These are phyloP conservation scores for Groenewaldozyma auringiensis DNA, from an alignment of 1,139 yeast species.

Conservation along the genomic window DNA sequence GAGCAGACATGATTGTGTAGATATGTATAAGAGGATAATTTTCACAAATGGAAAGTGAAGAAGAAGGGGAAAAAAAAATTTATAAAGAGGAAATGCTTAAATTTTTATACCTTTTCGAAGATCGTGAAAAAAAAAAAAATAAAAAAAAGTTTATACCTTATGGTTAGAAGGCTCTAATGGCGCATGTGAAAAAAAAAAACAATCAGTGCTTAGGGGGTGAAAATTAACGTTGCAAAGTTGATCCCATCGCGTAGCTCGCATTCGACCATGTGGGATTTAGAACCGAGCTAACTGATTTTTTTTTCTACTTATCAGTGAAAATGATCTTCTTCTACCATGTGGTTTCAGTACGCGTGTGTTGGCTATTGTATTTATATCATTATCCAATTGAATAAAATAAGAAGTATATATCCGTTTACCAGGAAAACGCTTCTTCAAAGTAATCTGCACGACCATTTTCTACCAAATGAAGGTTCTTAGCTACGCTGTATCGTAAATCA, in stretches of 20 bases:
- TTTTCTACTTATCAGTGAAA: no score
- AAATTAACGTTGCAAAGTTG: no score
- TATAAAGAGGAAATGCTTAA: neutral
- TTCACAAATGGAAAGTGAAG: conserved; percentile 3
- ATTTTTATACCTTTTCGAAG: conserved; percentile 4
- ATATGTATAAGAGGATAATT: conserved; percentile 5
- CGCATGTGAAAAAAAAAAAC: neutral
- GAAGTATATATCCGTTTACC: conserved; percentile 22
- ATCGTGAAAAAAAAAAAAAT: neutral
- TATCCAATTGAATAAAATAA: neutral
- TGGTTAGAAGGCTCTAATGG: neutral
- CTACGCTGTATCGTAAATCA: conserved; percentile 24
- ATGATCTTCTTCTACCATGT: no score
- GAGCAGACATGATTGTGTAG: conserved; percentile 18
- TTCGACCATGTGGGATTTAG: no score
- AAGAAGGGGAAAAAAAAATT: conserved; percentile 5
- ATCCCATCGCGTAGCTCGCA: no score
- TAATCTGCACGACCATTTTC: conserved; percentile 31
- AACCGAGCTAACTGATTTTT: no score
- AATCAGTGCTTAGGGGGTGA: neutral
- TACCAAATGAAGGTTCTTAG: conserved; percentile 23
- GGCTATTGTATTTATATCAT: no score
- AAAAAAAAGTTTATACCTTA: neutral
- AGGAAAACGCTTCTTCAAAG: conserved; percentile 33
- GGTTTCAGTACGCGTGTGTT: no score